Evolutionary conservation across 148 eudicot species (phyloP).

Genomic region (Spergularia marina): DNA sequence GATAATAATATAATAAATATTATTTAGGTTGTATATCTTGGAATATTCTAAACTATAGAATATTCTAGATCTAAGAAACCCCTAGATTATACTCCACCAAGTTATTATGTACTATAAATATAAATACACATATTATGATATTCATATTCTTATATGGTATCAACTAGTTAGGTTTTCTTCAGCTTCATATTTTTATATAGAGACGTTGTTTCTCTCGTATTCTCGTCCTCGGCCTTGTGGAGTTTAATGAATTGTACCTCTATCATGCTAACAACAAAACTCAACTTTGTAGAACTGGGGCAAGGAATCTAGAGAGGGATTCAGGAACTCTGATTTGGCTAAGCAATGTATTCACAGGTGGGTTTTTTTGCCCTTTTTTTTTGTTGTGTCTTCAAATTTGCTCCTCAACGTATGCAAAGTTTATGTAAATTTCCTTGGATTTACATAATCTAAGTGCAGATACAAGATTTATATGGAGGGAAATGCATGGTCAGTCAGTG

Average conservation of each 20-base stretch:
- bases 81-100: too few species aligned
- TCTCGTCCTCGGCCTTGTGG: too few species aligned
- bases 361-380: neutral
- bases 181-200: too few species aligned
- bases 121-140: too few species aligned
- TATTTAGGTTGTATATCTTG: too few species aligned
- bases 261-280: neutral
- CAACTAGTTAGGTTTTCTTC: too few species aligned
- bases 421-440: neutral
- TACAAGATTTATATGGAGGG: constrained; percentile 71
- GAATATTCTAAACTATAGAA: too few species aligned
- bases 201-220: too few species aligned
- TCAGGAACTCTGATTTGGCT: constrained; percentile 50
- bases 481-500: constrained; percentile 66
- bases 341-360: constrained; percentile 62
- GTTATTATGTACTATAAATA: too few species aligned
- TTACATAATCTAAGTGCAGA: constrained; percentile 17
- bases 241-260: neutral
- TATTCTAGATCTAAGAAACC: too few species aligned
- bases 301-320: constrained; percentile 45
- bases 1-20: too few species aligned
- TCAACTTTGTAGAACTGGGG: constrained; percentile 50
- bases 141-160: too few species aligned
- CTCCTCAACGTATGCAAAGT: neutral
- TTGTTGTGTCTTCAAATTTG: neutral